Evolutionary conservation across 495 filamentous ascomycete genomes (phyloP).

Genomic region (Xylaria scruposa): DNA sequence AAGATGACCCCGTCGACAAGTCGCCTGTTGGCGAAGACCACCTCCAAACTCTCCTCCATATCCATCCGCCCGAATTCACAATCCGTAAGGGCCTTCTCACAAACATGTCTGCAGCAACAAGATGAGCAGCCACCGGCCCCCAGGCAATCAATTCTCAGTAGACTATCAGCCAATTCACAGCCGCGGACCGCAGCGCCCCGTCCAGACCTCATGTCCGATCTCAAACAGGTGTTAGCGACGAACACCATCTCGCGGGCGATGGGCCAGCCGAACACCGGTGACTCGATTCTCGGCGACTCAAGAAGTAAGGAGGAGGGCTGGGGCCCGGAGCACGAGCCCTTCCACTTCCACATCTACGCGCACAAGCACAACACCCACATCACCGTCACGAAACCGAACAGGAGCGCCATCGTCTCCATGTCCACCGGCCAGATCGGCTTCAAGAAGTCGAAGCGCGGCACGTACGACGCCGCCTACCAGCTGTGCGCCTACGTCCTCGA

Average conservation of each 20-base stretch:
- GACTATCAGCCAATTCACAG: not conserved
- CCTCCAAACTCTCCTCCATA: conserved; percentile 37
- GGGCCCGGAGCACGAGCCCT: conserved; percentile 53
- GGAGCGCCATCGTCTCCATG: conserved; percentile 74
- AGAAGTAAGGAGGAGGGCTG: conserved; percentile 31
- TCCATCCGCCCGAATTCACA: conserved; percentile 35
- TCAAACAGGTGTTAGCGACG: conserved; percentile 31
- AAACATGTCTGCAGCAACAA: conserved; percentile 30
- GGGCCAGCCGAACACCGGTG: conserved; percentile 25
- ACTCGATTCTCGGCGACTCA: conserved; percentile 30
- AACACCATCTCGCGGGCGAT: conserved; percentile 30
- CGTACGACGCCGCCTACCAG: conserved; percentile 94
- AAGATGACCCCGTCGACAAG: conserved; percentile 53
- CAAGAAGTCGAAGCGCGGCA: conserved; percentile 74
- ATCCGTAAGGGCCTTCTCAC: conserved; percentile 53
- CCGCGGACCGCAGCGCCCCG: not conserved
- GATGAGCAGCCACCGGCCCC: conserved; percentile 21
- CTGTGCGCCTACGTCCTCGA: conserved; percentile 77
- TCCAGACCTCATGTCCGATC: not conserved
- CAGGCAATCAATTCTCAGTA: conserved; percentile 2
- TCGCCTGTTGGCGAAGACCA: conserved; percentile 54
- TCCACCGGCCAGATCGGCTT: conserved; percentile 87
- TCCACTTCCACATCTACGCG: conserved; percentile 86
- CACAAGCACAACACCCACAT: conserved; percentile 94
- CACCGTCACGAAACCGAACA: conserved; percentile 82